These are phyloP conservation scores for Brassica cretica DNA, from an alignment of 345 rosid species.

Conservation along the genomic window DNA sequence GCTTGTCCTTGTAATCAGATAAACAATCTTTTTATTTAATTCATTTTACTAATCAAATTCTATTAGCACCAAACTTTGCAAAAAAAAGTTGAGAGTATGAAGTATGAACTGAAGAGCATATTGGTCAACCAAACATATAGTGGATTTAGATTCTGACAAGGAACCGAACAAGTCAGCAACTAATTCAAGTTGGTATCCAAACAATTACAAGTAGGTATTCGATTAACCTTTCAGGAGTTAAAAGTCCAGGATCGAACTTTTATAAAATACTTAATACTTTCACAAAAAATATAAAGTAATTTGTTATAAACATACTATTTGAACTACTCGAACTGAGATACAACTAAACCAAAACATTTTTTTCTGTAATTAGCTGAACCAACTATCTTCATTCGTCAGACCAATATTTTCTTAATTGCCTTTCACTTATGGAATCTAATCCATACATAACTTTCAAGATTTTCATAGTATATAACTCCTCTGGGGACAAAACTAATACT, in stretches of 20 bases:
- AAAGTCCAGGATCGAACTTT: neutral
- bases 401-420: neutral
- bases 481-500: neutral
- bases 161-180: constrained; percentile 21
- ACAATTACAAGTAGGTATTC: constrained; percentile 14
- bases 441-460: neutral
- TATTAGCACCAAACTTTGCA: neutral
- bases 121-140: constrained; percentile 27
- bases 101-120: constrained; percentile 12
- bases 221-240: constrained; percentile 9
- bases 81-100: neutral
- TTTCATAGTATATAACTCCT: neutral
- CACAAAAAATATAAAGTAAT: neutral
- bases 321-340: neutral
- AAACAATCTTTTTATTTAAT: neutral
- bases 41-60: neutral
- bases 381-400: neutral
- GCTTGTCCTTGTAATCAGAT: constrained; percentile 22
- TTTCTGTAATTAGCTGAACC: neutral
- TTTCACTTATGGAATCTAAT: neutral
- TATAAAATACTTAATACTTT: neutral
- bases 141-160: constrained; percentile 27
- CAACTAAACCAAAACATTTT: neutral
- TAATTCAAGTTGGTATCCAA: constrained; percentile 30
- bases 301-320: neutral